A percentile compares a stretch with the other conserved stretches of the same genome.
Evolutionary conservation across 352 stramenopile genomes (phyloP).

Genomic region (Phytophthora litchii): DNA sequence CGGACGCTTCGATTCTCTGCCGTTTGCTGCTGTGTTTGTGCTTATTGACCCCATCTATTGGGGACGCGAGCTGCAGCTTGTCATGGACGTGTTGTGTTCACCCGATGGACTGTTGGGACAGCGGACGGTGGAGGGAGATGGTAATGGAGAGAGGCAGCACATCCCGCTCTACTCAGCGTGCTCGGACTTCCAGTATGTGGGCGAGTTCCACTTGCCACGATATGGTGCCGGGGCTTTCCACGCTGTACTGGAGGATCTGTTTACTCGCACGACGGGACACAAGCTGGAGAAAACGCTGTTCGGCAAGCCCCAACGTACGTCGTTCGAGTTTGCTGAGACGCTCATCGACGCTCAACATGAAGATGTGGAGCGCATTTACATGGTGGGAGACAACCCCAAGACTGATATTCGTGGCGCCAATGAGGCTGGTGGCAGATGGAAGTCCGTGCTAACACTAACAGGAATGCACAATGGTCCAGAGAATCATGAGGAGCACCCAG

Average conservation of each 20-base stretch:
- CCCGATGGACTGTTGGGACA: constrained; percentile 58
- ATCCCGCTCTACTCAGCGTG: constrained; percentile 86
- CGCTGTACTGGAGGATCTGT: constrained; percentile 79
- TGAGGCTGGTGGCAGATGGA: constrained; percentile 73
- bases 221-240: constrained; percentile 85
- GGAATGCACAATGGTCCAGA: constrained; percentile 78
- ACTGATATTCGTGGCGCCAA: constrained; percentile 88
- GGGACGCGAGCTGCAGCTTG: constrained; percentile 76
- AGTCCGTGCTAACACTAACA: constrained; percentile 84
- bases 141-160: constrained; percentile 53
- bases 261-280: constrained; percentile 81
- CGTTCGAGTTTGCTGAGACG: constrained; percentile 77
- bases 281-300: constrained; percentile 76
- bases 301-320: constrained; percentile 80
- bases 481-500: constrained; percentile 68
- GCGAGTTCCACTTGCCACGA: constrained; percentile 82
- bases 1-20: constrained; percentile 57
- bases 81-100: constrained; percentile 76
- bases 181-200: constrained; percentile 90
- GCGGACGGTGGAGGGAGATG: constrained; percentile 30
- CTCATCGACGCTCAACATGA: constrained; percentile 75
- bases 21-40: constrained; percentile 74
- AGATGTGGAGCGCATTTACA: constrained; percentile 80
- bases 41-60: constrained; percentile 83
- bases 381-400: constrained; percentile 86